These are phyloP conservation scores for Dendrothele bispora DNA, from an alignment of 768 basidiomycete genomes.

Conservation along the genomic window DNA sequence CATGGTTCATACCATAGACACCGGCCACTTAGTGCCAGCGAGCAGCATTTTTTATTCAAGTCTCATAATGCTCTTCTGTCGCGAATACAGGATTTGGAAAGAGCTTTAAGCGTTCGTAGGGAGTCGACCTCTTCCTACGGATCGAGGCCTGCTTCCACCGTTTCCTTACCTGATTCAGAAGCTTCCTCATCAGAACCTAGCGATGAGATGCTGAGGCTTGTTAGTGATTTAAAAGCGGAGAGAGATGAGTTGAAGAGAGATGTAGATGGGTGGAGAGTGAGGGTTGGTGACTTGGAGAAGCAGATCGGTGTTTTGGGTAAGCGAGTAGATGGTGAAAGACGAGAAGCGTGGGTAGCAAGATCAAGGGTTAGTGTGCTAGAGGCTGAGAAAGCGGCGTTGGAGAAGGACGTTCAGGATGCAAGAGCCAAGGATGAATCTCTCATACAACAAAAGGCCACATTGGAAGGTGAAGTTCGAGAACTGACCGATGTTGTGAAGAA, in stretches of 20 bases:
- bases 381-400: slow-evolving; percentile 61
- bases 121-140: slow-evolving; percentile 31
- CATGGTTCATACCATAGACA: slow-evolving; percentile 25
- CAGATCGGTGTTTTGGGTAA: slow-evolving; percentile 63
- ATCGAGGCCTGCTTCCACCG: slow-evolving; percentile 42
- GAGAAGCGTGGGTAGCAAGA: slow-evolving; percentile 83
- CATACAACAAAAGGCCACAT: too few species aligned
- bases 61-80: slow-evolving; percentile 81
- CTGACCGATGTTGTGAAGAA: slow-evolving; percentile 28
- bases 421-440: slow-evolving; percentile 12
- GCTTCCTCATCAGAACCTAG: slow-evolving; percentile 48
- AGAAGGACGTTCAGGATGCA: slow-evolving; percentile 46
- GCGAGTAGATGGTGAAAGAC: slow-evolving; percentile 74
- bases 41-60: slow-evolving; percentile 85
- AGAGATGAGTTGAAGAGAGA: slow-evolving; percentile 88
- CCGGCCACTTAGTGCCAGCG: slow-evolving; percentile 65
- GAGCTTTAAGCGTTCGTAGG: slow-evolving; percentile 51
- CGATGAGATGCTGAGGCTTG: slow-evolving; percentile 76
- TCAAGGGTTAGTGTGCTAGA: slow-evolving; percentile 67
- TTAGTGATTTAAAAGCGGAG: slow-evolving; percentile 82
- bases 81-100: slow-evolving; percentile 81
- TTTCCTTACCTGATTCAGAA: slow-evolving; percentile 46
- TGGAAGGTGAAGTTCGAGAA: too few species aligned
- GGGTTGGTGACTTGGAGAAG: slow-evolving; percentile 77
- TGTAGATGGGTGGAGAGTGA: slow-evolving; percentile 81